phyloP scores from a whole-genome alignment of 2,329 filamentous ascomycete species.

The Rutstroemia sp. region DNA sequence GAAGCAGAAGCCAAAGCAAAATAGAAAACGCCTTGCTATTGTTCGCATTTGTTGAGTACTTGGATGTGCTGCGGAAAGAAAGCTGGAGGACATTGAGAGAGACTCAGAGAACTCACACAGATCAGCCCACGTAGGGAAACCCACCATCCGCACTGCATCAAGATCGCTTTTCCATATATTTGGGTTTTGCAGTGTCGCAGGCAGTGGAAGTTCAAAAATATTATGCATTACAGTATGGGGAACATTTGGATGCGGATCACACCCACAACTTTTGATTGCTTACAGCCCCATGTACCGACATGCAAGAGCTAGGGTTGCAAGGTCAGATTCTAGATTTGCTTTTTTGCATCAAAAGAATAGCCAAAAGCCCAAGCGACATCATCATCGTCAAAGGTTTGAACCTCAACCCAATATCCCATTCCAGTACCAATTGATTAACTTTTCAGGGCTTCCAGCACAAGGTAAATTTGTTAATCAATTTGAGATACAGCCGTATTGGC shows the following conservation, averaged over 20 bases:
- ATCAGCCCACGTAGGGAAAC: too few relatives aligned
- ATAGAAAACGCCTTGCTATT: neutral
- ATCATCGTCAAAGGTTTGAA: neutral
- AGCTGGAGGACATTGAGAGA: too few relatives aligned
- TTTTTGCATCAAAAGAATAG: neutral
- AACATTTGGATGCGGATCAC: neutral
- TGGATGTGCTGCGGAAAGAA: too few relatives aligned
- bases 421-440: neutral
- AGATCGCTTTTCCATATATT: too few relatives aligned
- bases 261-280: slow-evolving; percentile 14
- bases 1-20: slow-evolving; percentile 8
- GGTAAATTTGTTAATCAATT: neutral
- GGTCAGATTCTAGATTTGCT: slow-evolving; percentile 5
- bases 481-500: neutral
- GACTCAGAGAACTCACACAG: too few relatives aligned
- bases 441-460: neutral
- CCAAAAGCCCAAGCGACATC: neutral
- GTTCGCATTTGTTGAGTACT: neutral
- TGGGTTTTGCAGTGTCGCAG: neutral
- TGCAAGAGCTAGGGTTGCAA: slow-evolving; percentile 15
- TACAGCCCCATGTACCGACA: slow-evolving; percentile 16
- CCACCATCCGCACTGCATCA: too few relatives aligned
- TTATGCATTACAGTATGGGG: neutral
- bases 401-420: neutral
- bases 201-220: neutral